Percentiles rank a stretch among this genome's conserved stretches.
These are phyloP conservation scores for Cytidiella melzeri DNA, from an alignment of 768 basidiomycete genomes.

Conservation along the genomic window DNA sequence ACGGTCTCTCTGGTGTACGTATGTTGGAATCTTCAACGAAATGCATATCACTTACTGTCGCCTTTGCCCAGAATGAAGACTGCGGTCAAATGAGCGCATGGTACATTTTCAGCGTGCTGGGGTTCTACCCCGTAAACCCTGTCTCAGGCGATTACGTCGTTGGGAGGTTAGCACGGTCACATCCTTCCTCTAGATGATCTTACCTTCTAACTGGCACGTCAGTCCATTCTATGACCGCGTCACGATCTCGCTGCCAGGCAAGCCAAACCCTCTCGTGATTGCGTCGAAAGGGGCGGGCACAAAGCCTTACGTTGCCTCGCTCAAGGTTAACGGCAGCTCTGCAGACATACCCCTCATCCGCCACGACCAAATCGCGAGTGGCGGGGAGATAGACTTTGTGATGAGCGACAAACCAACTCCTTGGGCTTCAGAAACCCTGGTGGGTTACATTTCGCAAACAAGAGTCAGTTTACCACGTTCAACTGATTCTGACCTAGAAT, in stretches of 20 bases:
- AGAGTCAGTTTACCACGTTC: too few species aligned
- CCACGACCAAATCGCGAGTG: constrained; percentile 55
- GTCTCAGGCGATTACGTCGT: constrained; percentile 71
- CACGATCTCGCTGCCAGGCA: constrained; percentile 47
- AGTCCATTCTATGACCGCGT: constrained; percentile 51
- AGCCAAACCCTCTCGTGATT: constrained; percentile 40
- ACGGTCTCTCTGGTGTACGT: constrained; percentile 67
- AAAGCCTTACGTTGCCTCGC: constrained; percentile 53
- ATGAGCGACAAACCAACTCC: constrained; percentile 49
- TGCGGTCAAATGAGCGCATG: constrained; percentile 90
- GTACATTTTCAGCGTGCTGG: constrained; percentile 79
- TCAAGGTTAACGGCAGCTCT: constrained; percentile 48
- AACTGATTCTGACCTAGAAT: too few species aligned
- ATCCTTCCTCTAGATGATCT: neutral
- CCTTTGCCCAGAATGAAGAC: constrained; percentile 73
- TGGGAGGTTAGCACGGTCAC: constrained; percentile 43
- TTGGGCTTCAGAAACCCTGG: constrained; percentile 35
- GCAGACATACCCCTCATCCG: constrained; percentile 43
- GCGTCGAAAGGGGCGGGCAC: constrained; percentile 48
- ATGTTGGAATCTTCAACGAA: neutral
- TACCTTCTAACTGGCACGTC: neutral
- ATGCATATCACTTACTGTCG: neutral
- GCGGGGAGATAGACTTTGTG: constrained; percentile 54
- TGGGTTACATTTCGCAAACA: constrained; percentile 3
- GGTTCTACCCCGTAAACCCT: constrained; percentile 83